A percentile compares a stretch with the other conserved stretches of the same genome.
Evolutionary conservation across 2,329 filamentous ascomycete species (phyloP).

Genomic region (Cephalotrichum gorgonifer): DNA sequence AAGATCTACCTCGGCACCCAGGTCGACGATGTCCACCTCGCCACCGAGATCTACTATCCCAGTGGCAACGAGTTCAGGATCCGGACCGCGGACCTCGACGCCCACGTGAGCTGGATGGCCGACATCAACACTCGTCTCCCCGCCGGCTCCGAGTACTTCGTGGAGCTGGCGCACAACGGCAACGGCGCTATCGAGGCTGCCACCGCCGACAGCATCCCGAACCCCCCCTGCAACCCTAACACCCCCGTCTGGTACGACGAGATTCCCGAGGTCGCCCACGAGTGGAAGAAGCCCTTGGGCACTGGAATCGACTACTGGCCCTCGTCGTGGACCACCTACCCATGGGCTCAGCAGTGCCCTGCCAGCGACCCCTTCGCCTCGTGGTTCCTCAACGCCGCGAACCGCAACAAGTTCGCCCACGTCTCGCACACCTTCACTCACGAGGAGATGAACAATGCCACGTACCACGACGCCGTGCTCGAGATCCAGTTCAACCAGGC

Average conservation of each 20-base stretch:
- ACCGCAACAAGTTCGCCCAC: constrained; percentile 43
- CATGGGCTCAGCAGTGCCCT: constrained; percentile 38
- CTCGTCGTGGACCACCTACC: constrained; percentile 33
- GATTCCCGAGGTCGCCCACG: constrained; percentile 32
- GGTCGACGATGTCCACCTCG: constrained; percentile 53
- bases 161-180: constrained; percentile 44
- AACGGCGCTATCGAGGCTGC: constrained; percentile 39
- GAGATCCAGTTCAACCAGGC: constrained; percentile 52
- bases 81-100: constrained; percentile 32
- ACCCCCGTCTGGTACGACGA: constrained; percentile 32
- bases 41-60: constrained; percentile 37
- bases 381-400: constrained; percentile 40
- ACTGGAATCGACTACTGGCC: constrained; percentile 40
- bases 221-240: constrained; percentile 25
- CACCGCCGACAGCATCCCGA: constrained; percentile 34
- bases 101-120: constrained; percentile 30
- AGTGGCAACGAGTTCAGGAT: constrained; percentile 36
- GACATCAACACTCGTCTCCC: constrained; percentile 35
- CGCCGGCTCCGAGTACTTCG: constrained; percentile 37
- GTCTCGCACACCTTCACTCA: constrained; percentile 56
- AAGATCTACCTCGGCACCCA: constrained; percentile 44
- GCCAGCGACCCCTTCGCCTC: constrained; percentile 35
- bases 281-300: constrained; percentile 35
- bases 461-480: constrained; percentile 42
- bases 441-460: constrained; percentile 47